Percentiles rank a stretch among this genome's conserved stretches.
These are phyloP conservation scores for Candida pseudofarinosa DNA, from an alignment of 805 yeast genomes.

Conservation along the genomic window DNA sequence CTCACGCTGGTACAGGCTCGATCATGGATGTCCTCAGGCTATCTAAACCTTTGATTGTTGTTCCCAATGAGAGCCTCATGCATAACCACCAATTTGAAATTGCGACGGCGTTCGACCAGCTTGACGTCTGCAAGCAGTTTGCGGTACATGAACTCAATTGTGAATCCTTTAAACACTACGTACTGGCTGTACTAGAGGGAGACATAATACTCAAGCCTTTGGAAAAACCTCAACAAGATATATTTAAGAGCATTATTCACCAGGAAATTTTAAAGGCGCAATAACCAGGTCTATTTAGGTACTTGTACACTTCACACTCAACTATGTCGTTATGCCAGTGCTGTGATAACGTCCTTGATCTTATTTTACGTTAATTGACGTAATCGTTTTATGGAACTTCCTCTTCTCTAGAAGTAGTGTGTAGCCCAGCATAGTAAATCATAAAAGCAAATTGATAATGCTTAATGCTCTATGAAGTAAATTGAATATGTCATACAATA, in stretches of 20 bases:
- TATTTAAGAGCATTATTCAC: conserved; percentile 3
- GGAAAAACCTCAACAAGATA: not conserved
- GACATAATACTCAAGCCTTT: not conserved
- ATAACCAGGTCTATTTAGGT: too few relatives aligned
- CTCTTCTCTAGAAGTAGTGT: too few relatives aligned
- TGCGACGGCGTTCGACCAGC: conserved; percentile 35
- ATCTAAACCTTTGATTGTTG: conserved; percentile 58
- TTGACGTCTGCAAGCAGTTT: conserved; percentile 10
- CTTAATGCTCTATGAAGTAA: not conserved
- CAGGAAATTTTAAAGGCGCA: conserved; percentile 1
- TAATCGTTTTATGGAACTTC: too few relatives aligned
- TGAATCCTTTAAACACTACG: not conserved
- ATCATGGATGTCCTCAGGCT: conserved; percentile 70
- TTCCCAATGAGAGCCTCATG: conserved; percentile 70
- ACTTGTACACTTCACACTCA: too few relatives aligned
- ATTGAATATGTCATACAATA: conserved; percentile 1
- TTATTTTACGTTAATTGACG: too few relatives aligned
- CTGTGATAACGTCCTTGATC: too few relatives aligned
- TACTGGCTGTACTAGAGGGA: not conserved
- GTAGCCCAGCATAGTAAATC: conserved; percentile 1
- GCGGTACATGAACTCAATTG: not conserved
- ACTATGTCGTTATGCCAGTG: too few relatives aligned
- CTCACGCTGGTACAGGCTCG: conserved; percentile 94
- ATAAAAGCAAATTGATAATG: not conserved
- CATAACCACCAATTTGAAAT: conserved; percentile 83